Evolutionary conservation across 2,329 filamentous ascomycete species (phyloP), one percentile per base, ranked within the genome.

Genomic region (Pseudopyricularia cyperi): DNA sequence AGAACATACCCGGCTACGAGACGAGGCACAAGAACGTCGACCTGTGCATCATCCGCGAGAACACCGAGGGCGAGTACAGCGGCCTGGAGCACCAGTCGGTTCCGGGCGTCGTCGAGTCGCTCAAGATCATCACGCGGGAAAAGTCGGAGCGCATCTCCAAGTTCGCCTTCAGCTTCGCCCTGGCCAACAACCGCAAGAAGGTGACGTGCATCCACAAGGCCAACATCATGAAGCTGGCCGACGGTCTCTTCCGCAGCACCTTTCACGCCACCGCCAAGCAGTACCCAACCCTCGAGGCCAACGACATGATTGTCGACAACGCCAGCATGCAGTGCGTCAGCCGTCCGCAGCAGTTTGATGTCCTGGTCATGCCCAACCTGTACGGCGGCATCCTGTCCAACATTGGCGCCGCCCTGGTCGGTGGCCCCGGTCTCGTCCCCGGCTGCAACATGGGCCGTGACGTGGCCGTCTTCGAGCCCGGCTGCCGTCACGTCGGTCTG

Each of bases 221-320:
- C 74, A 98, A 98, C 80, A 98, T 98, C 77, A 98, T 98, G 93
- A 98, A 98, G 82, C 80, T 98, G 55, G 91, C 90, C 69, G 93
- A 98, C 63, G 93, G 93, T 72, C 87, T 98, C 53, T 98, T 98
- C 88, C 87, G 93, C 70, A 91, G 84, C 75, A 97, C 93, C 61
- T 94, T 97, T 80, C 89, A 95, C 77, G 79, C 83, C 65, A 83
- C 93, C 61, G 87, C 89, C 60, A 87, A 94, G 76, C 89, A 95
- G 70, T 98, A 93, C 76, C 91, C 93, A 55, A 94, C 88, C 57
- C 79, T 98, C 62, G 87, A 96, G 77, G 85, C 85, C 67, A 94
- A 94, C 77, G 93, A 98, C 75, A 96, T 98, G 91, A 98, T 98
- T 71, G 93, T 98, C 72, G 93, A 98, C 76, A 98, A 98, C 73